Conservation (phyloP, 1,139 yeast species). For the Kodamaea arcana region DNA sequence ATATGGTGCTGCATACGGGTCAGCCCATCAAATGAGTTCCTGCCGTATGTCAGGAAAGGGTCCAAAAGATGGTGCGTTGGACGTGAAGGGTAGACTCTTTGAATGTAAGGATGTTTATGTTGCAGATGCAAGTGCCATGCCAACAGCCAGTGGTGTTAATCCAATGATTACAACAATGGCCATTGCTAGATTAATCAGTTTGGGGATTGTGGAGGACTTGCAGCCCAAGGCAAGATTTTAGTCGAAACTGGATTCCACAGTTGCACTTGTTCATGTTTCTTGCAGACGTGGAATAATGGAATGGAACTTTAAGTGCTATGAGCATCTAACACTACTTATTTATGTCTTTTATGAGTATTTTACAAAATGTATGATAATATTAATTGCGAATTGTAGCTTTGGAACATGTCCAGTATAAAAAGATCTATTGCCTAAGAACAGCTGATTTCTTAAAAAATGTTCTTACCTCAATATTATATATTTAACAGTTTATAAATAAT, state of each 20-base stretch:
- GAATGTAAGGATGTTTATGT: slow-evolving; percentile 53
- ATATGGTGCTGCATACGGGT: slow-evolving; percentile 38
- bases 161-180: slow-evolving; percentile 49
- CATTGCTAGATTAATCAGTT: slow-evolving; percentile 34
- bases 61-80: slow-evolving; percentile 48
- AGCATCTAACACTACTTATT: too few species aligned
- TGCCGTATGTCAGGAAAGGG: slow-evolving; percentile 54
- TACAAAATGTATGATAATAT: background rate
- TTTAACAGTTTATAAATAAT: too few species aligned
- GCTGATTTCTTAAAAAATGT: too few species aligned
- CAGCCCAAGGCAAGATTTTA: slow-evolving; percentile 26
- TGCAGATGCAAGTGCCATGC: slow-evolving; percentile 56
- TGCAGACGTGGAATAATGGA: too few species aligned
- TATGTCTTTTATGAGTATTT: background rate
- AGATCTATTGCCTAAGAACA: too few species aligned
- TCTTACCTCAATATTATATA: too few species aligned
- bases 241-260: too few species aligned
- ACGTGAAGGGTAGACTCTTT: slow-evolving; percentile 44
- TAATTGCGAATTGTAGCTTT: too few species aligned
- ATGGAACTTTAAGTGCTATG: too few species aligned
- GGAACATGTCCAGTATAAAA: too few species aligned
- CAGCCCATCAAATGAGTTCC: slow-evolving; percentile 61
- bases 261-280: too few species aligned
- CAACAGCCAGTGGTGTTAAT: slow-evolving; percentile 59
- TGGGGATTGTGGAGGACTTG: slow-evolving; percentile 34